Base-by-base conservation (phyloP, 495 filamentous ascomycete species). In the Penicillium fimorum region DNA sequence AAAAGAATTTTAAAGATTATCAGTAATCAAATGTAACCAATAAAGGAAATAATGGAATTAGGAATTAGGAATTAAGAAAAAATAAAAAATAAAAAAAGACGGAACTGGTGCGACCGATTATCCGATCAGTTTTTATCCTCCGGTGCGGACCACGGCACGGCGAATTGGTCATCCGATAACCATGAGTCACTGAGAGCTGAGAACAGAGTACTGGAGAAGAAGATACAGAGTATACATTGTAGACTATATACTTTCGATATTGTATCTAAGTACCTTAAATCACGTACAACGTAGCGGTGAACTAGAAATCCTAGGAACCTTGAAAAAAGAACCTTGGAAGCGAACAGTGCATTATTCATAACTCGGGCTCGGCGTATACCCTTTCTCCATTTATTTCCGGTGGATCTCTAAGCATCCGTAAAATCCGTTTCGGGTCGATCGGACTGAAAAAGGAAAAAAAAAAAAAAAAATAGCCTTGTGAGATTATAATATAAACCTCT, bases 351-450 rank as follows among this genome's bases (percentile, higher is more conserved):
- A 46, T 46, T 27, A 46, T 17, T 46, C 20, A 46, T 48, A 29
- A 20, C 18, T 49, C 47, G 46, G 46, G 30, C 32, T n/a, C 33
- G 20, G 22, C 20, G 29, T 13, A 37, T n/a, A 37, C 35, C 15
- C 15, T 37, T 27, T n/a, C 35, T 50, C 33, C n/a, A 37, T 38
- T 52, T 54, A 53, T 25, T 37, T 46, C 51, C 51, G 51, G 51
- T 53, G 50, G 50, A 43, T 33, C 35, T 33, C 46, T 6, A 33
- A 15, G 25, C 20, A 51, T 51, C 49, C 49, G 50, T 45, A 53
- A 53, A 45, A 2, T 53, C 50, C 50, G 50, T 15, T 45, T 45
- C 42, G 49, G 49, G 49, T n/a, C 33, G 51, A 35, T 53, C 51
- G 51, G 41, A 46, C 41, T 17, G 38, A 45, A 44, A 20, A 27